Evolutionary conservation across 1,139 yeast genomes (phyloP), one percentile per base, ranked within the genome.

Genomic region (Wickerhamiella pararugosa): DNA sequence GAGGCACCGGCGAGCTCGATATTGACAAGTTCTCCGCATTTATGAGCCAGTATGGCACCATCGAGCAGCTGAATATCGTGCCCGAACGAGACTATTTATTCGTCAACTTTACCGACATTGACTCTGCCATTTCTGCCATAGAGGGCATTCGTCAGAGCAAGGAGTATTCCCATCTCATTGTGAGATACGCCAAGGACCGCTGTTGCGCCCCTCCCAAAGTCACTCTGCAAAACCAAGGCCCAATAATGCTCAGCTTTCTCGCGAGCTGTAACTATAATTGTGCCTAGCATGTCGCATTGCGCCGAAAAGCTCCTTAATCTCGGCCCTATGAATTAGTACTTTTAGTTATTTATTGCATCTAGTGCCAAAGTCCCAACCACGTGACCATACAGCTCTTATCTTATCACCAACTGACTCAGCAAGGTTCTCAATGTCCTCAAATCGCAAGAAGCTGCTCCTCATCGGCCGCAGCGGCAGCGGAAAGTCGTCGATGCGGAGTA

Each of bases 391-490:
- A 15, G 21, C 21, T 15, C 21, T 15, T 15, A 15, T 15, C 21
- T 15, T 15, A 15, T 15, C 21, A 3, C 21, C 3, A 15, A 15
- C 21, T 15, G 21, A 15, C 21, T 15, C 21, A 15, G 21, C 21
- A 15, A 3, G 21, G 21, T 15, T 15, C 21, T 15, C 21, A 15
- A 50, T 50, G 51, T 43, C 51, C n/a, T 49, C 54, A 5, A 47
- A 45, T 33, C 52, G 68, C 29, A 71, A 72, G 57, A 73, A 73
- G 54, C 64, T 73, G 32, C 64, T 73, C 40, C 61, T 73, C 28
- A 73, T 73, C 71, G 98, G 98, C 63, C 80, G 97, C 40, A 79
- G 94, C 25, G 97, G 99, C 39, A 83, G 95, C 6, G 99, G 99
- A 2, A 90, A 90, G 61, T 83, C 95, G 5, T 86, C 96, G 7